Evolutionary conservation across 768 basidiomycete species (phyloP), one percentile per base, ranked within the genome.

Genomic region (Multifurca ochricompacta): DNA sequence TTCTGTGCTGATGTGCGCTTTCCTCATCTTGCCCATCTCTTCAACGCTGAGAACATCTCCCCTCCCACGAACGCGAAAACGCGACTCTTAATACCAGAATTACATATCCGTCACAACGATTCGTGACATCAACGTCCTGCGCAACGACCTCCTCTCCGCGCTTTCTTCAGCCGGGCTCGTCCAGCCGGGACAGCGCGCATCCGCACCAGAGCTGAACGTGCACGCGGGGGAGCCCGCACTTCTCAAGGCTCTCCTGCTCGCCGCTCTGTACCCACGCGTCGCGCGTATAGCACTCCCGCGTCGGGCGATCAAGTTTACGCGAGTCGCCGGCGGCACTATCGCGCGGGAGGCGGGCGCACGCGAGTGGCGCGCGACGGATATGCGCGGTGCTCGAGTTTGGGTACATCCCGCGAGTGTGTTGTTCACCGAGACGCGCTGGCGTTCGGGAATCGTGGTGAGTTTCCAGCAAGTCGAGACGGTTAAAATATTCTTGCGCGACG

Each of bases 401-500:
- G 66, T 91, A 21, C 93, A 95, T 65, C 92, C 93, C 0, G 77
- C 75, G 9, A 93, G 90, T 40, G 76, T 89, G 4, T 70, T 93
- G 18, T 97, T 97, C 64, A 73, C 74, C 27, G 79, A 79, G 50
- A 74, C 80, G 21, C 74, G 74, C 34, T 91, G 92, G 82, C 85
- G 80, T 51, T 77, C 82, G 14, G 85, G 85, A 2, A 91, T 91
- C 69, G 63, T 94, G 42, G 79, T 83, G 8, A 96, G 89, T 67
- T 95, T 93, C 69, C 77, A 82, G 61, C 89, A 91, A 66, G 80
- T 84, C 51, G 73, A 79, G 73, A 91, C 91, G 10, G 84, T 74
- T 16, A 94, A 96, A 67, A 75, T 90, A 1, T 96, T 87, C 68
- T 64, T 97, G 59, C 77, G 90, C 40, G 92, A 93, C 67, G 90